A percentile compares a stretch with the other conserved stretches of the same genome.
Conservation (phyloP, 768 basidiomycete genomes). For the Brasilioporus rufonigricans region DNA sequence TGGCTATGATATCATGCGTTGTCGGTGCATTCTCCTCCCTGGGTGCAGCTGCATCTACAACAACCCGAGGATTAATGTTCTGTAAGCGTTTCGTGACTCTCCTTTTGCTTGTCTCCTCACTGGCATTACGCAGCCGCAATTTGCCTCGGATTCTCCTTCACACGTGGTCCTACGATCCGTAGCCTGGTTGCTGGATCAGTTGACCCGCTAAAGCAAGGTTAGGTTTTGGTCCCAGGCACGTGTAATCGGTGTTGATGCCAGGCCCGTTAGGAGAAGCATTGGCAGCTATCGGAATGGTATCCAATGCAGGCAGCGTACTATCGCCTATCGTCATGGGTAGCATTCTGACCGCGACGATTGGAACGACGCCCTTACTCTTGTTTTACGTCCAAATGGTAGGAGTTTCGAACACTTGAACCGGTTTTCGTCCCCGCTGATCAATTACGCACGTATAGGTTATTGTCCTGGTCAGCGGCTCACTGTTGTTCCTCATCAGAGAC, state of each 20-base stretch:
- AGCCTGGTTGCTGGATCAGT: slow-evolving; percentile 30
- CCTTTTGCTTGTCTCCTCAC: not conserved
- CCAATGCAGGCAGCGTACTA: slow-evolving; percentile 16
- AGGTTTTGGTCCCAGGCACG: not conserved
- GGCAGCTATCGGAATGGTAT: slow-evolving; percentile 29
- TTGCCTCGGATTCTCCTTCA: slow-evolving; percentile 14
- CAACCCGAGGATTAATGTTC: slow-evolving; percentile 4
- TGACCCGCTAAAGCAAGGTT: slow-evolving; percentile 29
- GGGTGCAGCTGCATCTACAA: slow-evolving; percentile 11
- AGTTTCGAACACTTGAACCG: not conserved
- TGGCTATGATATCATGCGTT: slow-evolving; percentile 22
- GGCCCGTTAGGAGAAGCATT: slow-evolving; percentile 24
- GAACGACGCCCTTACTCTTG: slow-evolving; percentile 17
- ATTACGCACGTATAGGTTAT: slow-evolving; percentile 8
- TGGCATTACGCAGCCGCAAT: slow-evolving; percentile 11
- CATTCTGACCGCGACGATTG: slow-evolving; percentile 25
- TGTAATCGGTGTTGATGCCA: not conserved
- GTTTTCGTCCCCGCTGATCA: not conserved
- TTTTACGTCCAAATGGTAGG: slow-evolving; percentile 28
- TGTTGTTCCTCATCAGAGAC: slow-evolving; percentile 26
- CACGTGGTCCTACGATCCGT: slow-evolving; percentile 19
- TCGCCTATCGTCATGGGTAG: slow-evolving; percentile 33
- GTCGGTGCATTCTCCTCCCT: slow-evolving; percentile 13
- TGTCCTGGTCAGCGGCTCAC: slow-evolving; percentile 13
- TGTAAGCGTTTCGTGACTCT: slow-evolving; percentile 6